Evolutionary conservation across 108 stramenopile species (phyloP), one percentile per base, ranked within the genome.

Genomic region (Cyclostephanos invisitatus): DNA sequence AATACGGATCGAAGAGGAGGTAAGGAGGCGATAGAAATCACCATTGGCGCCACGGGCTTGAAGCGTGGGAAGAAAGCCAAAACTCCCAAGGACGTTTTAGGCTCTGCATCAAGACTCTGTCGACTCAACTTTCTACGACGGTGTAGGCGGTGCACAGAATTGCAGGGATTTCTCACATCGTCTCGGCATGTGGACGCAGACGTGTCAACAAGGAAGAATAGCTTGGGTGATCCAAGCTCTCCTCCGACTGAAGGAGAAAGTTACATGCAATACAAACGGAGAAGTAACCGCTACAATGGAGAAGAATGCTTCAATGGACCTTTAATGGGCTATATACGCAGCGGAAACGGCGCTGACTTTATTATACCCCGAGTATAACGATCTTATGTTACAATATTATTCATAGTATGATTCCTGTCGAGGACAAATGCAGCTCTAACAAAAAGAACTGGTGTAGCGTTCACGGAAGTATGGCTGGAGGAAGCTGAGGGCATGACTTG

Each of bases 1-100:
- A 35, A 36, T 0, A 9, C 48, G 12, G 44, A 46, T 25, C 25
- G 50, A 36, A 46, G 46, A 32, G 27, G 29, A 5, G 27, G 9
- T 8, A 61, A 54, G 4, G 54, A 65, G 64, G 36, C 18, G 21
- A 47, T 76, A 0, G 95, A 96, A 70, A 32, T 93, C 5, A 70
- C 85, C n/a, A 82, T 96, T 12, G 95, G 95, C 25, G 87, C 86
- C 2, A 86, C 87, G 17, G 95, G 95, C 6, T 78, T 89, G 17
- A 75, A 78, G 50, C 89, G 92, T 48, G 91, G 89, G 8, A 93
- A 92, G 64, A 93, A 90, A 63, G 86, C 90, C 3, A 89, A 89
- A 71, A 48, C 65, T 5, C 67, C 73, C 6, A 12, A 66, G 3
- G 93, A 92, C 67, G 81, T 81, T 46, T 15, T 61, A 24, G 68